Percentiles rank a stretch among this genome's conserved stretches.
Evolutionary conservation across 805 yeast species (phyloP).

Genomic region (Metschnikowia chrysomelidarum): DNA sequence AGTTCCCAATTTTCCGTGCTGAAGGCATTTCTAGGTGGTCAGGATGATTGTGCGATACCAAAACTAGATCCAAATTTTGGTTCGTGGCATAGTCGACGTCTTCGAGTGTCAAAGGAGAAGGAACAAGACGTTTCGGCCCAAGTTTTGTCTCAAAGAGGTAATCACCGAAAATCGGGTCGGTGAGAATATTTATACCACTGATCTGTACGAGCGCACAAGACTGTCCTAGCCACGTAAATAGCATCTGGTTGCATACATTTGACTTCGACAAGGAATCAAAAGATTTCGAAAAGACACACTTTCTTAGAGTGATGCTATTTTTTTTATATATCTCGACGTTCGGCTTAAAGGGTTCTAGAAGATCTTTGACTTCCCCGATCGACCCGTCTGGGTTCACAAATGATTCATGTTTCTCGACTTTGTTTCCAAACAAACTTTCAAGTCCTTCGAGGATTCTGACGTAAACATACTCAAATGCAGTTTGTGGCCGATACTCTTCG

Average conservation of each 20-base stretch:
- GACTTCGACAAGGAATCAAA: conserved; percentile 17
- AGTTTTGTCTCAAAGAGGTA: conserved; percentile 57
- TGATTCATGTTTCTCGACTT: conserved; percentile 35
- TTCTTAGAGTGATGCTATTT: conserved; percentile 29
- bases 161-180: conserved; percentile 81
- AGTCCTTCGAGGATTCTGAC: conserved; percentile 72
- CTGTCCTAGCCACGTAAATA: conserved; percentile 92
- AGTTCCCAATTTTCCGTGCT: conserved; percentile 50
- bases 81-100: conserved; percentile 54
- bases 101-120: conserved; percentile 64
- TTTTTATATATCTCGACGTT: conserved; percentile 44
- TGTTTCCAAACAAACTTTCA: conserved; percentile 47
- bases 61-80: conserved; percentile 58
- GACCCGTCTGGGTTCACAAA: conserved; percentile 40
- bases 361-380: conserved; percentile 39
- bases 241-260: conserved; percentile 39
- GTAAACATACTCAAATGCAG: conserved; percentile 77
- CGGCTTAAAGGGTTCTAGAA: conserved; percentile 63
- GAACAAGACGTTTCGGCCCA: conserved; percentile 84
- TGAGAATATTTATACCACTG: conserved; percentile 67
- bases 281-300: conserved; percentile 23
- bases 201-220: conserved; percentile 77
- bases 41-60: conserved; percentile 94
- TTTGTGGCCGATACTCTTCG: conserved; percentile 84
- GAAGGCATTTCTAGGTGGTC: conserved; percentile 81